Percentiles rank a stretch among this genome's conserved stretches.
phyloP scores from a whole-genome alignment of 495 filamentous ascomycete species.

The Neurospora sp. region DNA sequence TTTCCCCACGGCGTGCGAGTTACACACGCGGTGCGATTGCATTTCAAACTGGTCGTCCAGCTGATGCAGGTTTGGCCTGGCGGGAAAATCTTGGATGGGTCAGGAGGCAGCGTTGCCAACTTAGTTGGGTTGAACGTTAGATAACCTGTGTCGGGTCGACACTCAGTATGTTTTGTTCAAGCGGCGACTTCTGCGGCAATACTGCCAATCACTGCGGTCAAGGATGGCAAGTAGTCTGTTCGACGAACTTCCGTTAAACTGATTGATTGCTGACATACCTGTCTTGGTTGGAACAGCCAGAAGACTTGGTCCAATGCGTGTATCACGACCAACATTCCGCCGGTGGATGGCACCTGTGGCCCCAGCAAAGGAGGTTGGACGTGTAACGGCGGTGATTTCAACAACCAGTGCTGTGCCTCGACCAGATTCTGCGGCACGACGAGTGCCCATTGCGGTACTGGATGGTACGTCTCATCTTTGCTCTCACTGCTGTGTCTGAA shows the following conservation, averaged over 20 bases:
- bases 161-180: not conserved
- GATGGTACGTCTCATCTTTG: not conserved
- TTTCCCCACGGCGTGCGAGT: no score
- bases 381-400: not conserved
- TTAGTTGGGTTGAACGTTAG: no score
- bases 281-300: not conserved
- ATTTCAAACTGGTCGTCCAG: no score
- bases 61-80: no score
- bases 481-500: no score
- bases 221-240: not conserved
- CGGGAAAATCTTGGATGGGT: no score
- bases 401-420: not conserved
- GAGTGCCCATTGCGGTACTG: not conserved
- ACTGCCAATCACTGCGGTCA: not conserved
- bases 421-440: not conserved
- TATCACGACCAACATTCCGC: not conserved
- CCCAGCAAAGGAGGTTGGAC: not conserved
- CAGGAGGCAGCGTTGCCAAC: no score
- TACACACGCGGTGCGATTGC: no score
- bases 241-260: not conserved
- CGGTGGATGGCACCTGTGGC: not conserved
- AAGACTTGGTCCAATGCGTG: not conserved
- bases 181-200: not conserved
- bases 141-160: not conserved
- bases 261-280: not conserved